A percentile compares a stretch with the other conserved stretches of the same genome.
These are phyloP conservation scores for Phytopythium boreale DNA, from an alignment of 352 stramenopile species.

Conservation along the genomic window DNA sequence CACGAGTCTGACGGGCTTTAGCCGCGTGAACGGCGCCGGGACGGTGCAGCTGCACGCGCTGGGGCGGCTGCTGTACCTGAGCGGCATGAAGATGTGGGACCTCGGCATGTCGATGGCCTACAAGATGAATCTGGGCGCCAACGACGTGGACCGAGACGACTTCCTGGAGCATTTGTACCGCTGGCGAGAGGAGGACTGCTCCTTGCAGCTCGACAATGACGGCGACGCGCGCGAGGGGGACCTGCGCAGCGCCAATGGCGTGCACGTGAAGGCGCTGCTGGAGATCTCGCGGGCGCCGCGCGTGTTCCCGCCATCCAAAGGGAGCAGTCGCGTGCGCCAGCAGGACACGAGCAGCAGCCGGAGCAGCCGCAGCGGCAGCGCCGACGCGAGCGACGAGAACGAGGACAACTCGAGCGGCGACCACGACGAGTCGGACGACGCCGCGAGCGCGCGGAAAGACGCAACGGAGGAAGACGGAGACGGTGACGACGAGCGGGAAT, in stretches of 20 bases:
- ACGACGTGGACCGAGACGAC: slow-evolving; percentile 61
- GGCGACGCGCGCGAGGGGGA: slow-evolving; percentile 25
- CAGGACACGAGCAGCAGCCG: background rate
- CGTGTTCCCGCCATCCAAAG: slow-evolving; percentile 14
- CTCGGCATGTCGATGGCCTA: slow-evolving; percentile 90
- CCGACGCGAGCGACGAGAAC: background rate
- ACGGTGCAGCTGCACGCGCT: slow-evolving; percentile 85
- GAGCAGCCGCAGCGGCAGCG: slow-evolving; percentile 6
- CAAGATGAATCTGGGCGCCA: slow-evolving; percentile 78
- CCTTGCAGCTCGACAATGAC: slow-evolving; percentile 42
- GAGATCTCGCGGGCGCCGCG: slow-evolving; percentile 35
- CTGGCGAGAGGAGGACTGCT: slow-evolving; percentile 45
- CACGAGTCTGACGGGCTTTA: slow-evolving; percentile 87
- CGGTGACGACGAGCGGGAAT: slow-evolving; percentile 1
- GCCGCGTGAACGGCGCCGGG: slow-evolving; percentile 60
- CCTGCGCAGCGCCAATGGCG: slow-evolving; percentile 19
- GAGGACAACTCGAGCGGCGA: background rate
- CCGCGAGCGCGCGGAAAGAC: background rate
- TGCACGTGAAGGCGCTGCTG: slow-evolving; percentile 52
- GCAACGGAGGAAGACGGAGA: background rate
- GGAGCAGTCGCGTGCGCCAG: slow-evolving; percentile 9
- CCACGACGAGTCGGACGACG: background rate
- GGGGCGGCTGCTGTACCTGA: slow-evolving; percentile 64
- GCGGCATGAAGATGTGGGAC: slow-evolving; percentile 84
- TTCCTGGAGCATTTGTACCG: slow-evolving; percentile 74